Evolutionary conservation across 2,329 filamentous ascomycete genomes (phyloP).

Genomic region (Ceratocystis huliohia): DNA sequence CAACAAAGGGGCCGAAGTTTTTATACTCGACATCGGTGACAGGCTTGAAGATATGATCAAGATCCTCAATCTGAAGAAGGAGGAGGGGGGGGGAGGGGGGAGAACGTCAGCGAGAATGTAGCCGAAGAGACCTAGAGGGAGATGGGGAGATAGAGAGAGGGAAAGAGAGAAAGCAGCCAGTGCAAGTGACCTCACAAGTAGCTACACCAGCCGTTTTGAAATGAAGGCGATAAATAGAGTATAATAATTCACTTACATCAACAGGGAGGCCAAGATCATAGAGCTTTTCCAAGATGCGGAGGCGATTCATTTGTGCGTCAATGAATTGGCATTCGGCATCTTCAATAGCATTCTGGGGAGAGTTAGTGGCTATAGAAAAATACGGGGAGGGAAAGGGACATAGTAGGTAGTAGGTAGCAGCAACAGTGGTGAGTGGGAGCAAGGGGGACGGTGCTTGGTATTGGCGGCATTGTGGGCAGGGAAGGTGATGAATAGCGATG

Average conservation of each 20-base stretch:
- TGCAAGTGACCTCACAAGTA: neutral
- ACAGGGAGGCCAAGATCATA: slow-evolving; percentile 34
- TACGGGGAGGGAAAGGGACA: neutral
- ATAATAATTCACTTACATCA: slow-evolving; percentile 33
- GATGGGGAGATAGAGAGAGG: neutral
- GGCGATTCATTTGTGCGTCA: slow-evolving; percentile 35
- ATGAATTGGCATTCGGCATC: slow-evolving; percentile 33
- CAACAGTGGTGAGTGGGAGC: too few species aligned
- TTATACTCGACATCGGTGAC: slow-evolving; percentile 35
- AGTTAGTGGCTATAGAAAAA: slow-evolving; percentile 7
- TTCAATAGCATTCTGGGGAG: slow-evolving; percentile 29
- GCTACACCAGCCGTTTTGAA: too few species aligned
- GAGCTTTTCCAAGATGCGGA: slow-evolving; percentile 35
- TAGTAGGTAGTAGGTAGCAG: neutral
- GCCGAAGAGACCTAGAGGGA: neutral
- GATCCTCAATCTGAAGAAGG: slow-evolving; percentile 31
- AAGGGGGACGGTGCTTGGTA: too few species aligned
- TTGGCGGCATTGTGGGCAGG: too few species aligned
- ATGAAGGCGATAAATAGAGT: too few species aligned
- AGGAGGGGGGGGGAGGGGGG: slow-evolving; percentile 16
- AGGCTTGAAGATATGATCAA: slow-evolving; percentile 35
- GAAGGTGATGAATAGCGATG: too few species aligned
- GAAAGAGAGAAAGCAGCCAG: neutral
- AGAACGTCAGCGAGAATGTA: slow-evolving; percentile 13
- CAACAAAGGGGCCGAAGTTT: slow-evolving; percentile 34